Conservation (phyloP, 2,329 filamentous ascomycete species). For the Cercospora nicotianae region DNA sequence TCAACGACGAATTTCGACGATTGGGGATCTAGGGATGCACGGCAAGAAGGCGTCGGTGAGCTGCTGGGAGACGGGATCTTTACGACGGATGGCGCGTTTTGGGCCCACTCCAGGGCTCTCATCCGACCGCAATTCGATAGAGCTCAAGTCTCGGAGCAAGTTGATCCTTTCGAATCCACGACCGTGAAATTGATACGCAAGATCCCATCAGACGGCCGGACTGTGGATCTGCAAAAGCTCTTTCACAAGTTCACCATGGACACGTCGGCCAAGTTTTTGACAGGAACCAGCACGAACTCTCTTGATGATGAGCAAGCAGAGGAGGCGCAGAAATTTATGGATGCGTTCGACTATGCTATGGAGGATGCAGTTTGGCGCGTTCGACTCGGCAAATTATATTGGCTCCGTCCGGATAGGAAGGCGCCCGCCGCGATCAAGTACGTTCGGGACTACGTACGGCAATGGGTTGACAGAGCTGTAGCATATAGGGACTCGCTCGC, state of each 20-base stretch:
- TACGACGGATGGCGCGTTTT: slow-evolving; percentile 43
- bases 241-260: slow-evolving; percentile 67
- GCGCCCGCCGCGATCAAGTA: slow-evolving; percentile 16
- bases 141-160: slow-evolving; percentile 49
- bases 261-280: slow-evolving; percentile 65
- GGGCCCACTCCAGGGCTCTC: slow-evolving; percentile 33
- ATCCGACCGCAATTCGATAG: slow-evolving; percentile 55
- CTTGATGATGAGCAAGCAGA: slow-evolving; percentile 20
- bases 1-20: slow-evolving; percentile 11
- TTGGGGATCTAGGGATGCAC: not conserved
- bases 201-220: slow-evolving; percentile 55
- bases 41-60: slow-evolving; percentile 7
- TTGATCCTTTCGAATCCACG: slow-evolving; percentile 60
- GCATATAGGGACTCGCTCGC: slow-evolving; percentile 9
- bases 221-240: slow-evolving; percentile 60
- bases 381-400: slow-evolving; percentile 17
- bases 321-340: slow-evolving; percentile 14
- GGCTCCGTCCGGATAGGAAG: slow-evolving; percentile 14
- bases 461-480: slow-evolving; percentile 25
- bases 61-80: slow-evolving; percentile 40
- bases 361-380: not conserved
- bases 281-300: slow-evolving; percentile 50
- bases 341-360: slow-evolving; percentile 24
- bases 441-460: slow-evolving; percentile 13
- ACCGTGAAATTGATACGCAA: slow-evolving; percentile 56